Base-by-base conservation (phyloP, 2,329 filamentous ascomycete species). In the Paraconiothyrium brasiliense region DNA sequence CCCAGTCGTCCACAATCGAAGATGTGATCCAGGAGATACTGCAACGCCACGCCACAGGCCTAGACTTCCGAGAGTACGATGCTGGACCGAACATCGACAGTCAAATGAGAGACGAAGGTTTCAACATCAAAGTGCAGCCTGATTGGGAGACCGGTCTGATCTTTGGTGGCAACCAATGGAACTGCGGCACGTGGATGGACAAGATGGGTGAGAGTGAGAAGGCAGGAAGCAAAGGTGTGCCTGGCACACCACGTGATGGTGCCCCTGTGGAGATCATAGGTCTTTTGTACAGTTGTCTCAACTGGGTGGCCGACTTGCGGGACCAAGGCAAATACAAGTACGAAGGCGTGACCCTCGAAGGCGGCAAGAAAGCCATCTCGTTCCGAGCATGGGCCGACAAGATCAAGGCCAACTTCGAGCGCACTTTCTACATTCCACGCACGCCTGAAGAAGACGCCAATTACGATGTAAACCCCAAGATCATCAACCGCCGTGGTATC, bases 171-270 rank as follows among this genome's bases (percentile, higher is more conserved):
- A 98, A 92, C 73, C 94, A 97, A 75, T 86, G 83, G 80, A 99
- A 99, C 79, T 99, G 96, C 71, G 95, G 95, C 56, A 99, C 95
- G 1, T 99, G 95, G 95, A 97, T 97, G 93, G 95, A 99, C 84
- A 99, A 99, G 86, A 99, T 99, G 95, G 95, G 95, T n/a, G 95
- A 99, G 79, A 97, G 93, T 65, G 89, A 92, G 66, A 92, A 90
- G 64, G 95, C 96, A 16, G 90, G 91, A 61, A 97, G 90, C 73
- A 98, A 97, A 82, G 96, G 95, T 54, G 84, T 97, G 22, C 96
- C 95, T 0, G 95, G 94, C 9, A 99, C 95, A n/a, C 95, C 95
- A 50, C 91, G 96, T 71, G 96, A 99, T 76, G 95, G 95, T 34
- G 93, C 95, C 46, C 93, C 95, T 22, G 87, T 99, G 59, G 95